phyloP scores from a whole-genome alignment of 106 monocot species.

The Allium cepa region DNA sequence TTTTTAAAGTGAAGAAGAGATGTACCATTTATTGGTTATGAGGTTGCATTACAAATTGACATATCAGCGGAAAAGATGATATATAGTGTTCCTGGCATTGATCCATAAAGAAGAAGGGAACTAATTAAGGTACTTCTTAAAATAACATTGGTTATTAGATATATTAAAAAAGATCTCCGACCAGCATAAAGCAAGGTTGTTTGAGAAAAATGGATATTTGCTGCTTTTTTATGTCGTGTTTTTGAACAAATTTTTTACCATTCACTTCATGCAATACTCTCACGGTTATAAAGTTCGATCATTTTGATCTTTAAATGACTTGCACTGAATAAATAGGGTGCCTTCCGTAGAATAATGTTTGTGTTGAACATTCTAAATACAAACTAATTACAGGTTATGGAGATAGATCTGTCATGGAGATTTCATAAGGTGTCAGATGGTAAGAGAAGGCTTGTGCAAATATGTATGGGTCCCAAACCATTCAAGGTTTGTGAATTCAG shows the following conservation, averaged over 20 bases:
- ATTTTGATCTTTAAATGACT: no score
- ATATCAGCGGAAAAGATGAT: conserved; percentile 97
- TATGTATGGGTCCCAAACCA: conserved; percentile 95
- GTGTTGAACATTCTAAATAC: no score
- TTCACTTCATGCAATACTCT: no score
- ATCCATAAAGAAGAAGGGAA: conserved; percentile 80
- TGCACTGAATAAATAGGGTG: no score
- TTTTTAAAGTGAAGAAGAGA: conserved; percentile 84
- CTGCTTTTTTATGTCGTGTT: no score
- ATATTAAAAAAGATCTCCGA: no score
- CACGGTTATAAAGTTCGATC: no score
- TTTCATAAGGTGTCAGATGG: conserved; percentile 93
- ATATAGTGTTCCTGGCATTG: conserved; percentile 66
- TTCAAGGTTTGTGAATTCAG: conserved; percentile 46
- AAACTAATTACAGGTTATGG: conserved; percentile 48
- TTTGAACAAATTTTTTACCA: no score
- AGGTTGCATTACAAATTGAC: conserved; percentile 92
- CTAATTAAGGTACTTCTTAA: conserved; percentile 56
- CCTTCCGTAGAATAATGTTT: no score
- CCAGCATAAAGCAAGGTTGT: no score
- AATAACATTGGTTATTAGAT: no score
- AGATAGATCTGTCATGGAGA: conserved; percentile 87
- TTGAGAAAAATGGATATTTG: no score
- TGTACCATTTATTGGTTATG: conserved; percentile 92
- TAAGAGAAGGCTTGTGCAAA: conserved; percentile 85